Percentiles rank a stretch among this genome's conserved stretches.
phyloP scores from a whole-genome alignment of 495 filamentous ascomycete species.

The Articulospora tetracladia region DNA sequence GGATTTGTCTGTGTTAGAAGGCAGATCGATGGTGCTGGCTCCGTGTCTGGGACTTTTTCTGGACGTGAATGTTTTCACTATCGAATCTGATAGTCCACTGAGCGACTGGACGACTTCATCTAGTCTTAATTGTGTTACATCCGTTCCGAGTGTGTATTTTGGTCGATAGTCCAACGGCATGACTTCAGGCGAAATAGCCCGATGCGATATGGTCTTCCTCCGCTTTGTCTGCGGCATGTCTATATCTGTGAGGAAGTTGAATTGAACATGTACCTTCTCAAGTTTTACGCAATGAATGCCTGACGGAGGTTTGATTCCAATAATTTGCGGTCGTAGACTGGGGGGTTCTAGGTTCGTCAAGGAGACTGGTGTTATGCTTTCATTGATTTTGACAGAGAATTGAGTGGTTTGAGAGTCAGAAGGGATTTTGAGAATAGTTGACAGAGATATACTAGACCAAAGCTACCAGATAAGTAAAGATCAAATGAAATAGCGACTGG shows the following conservation, averaged over 20 bases:
- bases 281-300: constrained; percentile 10
- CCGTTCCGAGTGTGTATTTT: not conserved
- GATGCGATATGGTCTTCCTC: not conserved
- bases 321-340: not conserved
- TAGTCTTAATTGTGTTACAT: not conserved
- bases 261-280: constrained; percentile 8
- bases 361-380: not conserved
- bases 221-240: not conserved
- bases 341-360: not conserved
- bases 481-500: not conserved
- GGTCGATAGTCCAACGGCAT: not conserved
- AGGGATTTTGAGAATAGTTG: constrained; percentile 3
- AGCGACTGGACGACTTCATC: not conserved
- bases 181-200: not conserved
- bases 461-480: constrained; percentile 18
- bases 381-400: constrained; percentile 7
- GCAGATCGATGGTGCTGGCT: not conserved
- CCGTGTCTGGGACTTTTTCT: not conserved
- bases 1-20: not conserved
- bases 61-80: not conserved
- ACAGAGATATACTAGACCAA: constrained; percentile 20
- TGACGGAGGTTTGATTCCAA: not conserved
- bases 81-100: not conserved
- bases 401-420: not conserved
- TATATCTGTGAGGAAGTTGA: constrained; percentile 3